Conservation (phyloP, 768 basidiomycete genomes). For the Calocybe cyanea region DNA sequence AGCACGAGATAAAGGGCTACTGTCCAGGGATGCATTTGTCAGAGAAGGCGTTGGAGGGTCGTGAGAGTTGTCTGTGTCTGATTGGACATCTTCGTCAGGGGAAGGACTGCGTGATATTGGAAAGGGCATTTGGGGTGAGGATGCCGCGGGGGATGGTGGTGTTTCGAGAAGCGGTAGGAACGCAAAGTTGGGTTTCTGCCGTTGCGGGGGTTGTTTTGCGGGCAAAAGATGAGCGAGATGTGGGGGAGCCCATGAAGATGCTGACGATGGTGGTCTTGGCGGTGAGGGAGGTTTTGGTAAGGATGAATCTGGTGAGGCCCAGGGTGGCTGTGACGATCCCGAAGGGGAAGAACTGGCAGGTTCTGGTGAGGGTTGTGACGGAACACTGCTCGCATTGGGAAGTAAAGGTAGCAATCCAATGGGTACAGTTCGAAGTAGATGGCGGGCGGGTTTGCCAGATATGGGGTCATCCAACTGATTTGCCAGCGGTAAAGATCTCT, state of each 20-base stretch:
- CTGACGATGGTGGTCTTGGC: conserved; percentile 7
- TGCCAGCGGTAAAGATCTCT: conserved; percentile 58
- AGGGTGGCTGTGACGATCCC: conserved; percentile 1
- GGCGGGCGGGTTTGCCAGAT: conserved; percentile 34
- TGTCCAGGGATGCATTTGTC: conserved; percentile 33
- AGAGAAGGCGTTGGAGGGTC: conserved; percentile 34
- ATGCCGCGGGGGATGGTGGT: conserved; percentile 17
- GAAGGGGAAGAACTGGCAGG: conserved; percentile 14
- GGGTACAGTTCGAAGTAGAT: conserved; percentile 52
- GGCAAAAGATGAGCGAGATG: conserved; percentile 31
- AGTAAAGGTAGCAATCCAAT: conserved; percentile 61
- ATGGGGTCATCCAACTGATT: conserved; percentile 44
- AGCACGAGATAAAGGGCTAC: conserved; percentile 31
- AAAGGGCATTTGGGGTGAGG: conserved; percentile 17
- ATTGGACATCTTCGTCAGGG: conserved; percentile 15
- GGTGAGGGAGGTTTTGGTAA: conserved; percentile 9
- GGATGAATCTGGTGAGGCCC: conserved; percentile 11
- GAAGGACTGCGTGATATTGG: conserved; percentile 17
- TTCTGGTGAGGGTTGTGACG: conserved; percentile 1
- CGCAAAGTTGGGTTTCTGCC: conserved; percentile 27
- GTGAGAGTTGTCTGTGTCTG: conserved; percentile 26
- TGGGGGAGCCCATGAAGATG: conserved; percentile 17
- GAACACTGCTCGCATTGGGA: conserved; percentile 19
- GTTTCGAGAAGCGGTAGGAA: conserved; percentile 37
- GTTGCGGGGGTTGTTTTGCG: conserved; percentile 13